phyloP scores from a whole-genome alignment of 164 flowering plant genomes.

The Brasenia schreberi region DNA sequence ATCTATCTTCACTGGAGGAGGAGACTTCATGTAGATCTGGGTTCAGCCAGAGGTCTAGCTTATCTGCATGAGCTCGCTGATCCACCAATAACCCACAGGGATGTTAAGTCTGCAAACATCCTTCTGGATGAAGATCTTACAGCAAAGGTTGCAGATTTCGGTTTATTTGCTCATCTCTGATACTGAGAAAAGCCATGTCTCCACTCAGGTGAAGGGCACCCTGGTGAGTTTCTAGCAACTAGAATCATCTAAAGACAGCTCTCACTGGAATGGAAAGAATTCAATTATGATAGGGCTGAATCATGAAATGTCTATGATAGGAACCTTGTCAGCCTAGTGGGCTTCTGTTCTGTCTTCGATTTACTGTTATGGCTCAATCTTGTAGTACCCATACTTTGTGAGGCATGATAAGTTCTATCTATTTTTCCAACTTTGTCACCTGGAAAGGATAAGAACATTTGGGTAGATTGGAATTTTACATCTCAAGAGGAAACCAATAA shows the following conservation, averaged over 20 bases:
- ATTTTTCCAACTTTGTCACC: too few relatives aligned
- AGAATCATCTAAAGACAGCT: neutral
- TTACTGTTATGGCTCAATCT: too few relatives aligned
- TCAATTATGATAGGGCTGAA: too few relatives aligned
- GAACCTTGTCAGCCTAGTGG: too few relatives aligned
- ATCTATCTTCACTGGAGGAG: conserved; percentile 24
- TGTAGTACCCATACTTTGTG: too few relatives aligned
- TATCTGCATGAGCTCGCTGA: conserved; percentile 33
- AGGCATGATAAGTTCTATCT: too few relatives aligned
- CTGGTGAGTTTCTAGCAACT: conserved; percentile 15
- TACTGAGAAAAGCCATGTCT: conserved; percentile 14
- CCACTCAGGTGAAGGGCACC: conserved; percentile 38
- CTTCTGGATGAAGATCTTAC: conserved; percentile 24
- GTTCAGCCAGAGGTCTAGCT: conserved; percentile 29
- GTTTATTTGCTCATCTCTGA: conserved; percentile 22
- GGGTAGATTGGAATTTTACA: too few relatives aligned
- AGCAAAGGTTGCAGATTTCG: conserved; percentile 36
- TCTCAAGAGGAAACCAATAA: too few relatives aligned
- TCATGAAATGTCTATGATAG: too few relatives aligned
- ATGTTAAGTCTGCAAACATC: conserved; percentile 28
- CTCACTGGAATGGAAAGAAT: too few relatives aligned
- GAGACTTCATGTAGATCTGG: conserved; percentile 25
- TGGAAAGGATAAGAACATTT: too few relatives aligned
- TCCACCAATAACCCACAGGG: conserved; percentile 37
- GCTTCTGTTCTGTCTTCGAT: too few relatives aligned